phyloP scores from a whole-genome alignment of 176 grass and related monocot species.

The Leersia perrieri region DNA sequence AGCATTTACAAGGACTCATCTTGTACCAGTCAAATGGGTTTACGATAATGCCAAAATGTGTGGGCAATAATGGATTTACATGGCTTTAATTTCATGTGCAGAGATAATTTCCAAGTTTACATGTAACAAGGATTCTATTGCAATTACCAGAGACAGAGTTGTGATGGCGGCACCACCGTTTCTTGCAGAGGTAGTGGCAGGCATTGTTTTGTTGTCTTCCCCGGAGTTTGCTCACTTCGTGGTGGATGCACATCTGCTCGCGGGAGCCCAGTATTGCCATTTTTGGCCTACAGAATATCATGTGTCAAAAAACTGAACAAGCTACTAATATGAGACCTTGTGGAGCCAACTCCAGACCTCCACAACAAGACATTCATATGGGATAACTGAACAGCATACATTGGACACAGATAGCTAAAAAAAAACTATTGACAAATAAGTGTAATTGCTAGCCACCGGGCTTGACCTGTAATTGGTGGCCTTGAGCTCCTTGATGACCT shows the following conservation, averaged over 20 bases:
- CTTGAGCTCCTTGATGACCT: slow-evolving; percentile 94
- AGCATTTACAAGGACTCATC: background rate
- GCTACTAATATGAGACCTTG: background rate
- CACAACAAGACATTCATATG: background rate
- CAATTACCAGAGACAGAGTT: slow-evolving; percentile 61
- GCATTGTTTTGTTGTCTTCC: slow-evolving; percentile 84
- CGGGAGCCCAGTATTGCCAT: slow-evolving; percentile 88
- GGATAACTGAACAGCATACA: background rate
- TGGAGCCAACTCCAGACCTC: background rate
- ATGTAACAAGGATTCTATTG: background rate
- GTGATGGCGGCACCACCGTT: slow-evolving; percentile 65
- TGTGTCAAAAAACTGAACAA: background rate
- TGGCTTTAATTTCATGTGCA: slow-evolving; percentile 18
- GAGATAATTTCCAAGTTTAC: background rate
- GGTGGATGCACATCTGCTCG: slow-evolving; percentile 96
- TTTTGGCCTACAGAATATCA: slow-evolving; percentile 63
- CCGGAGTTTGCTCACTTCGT: slow-evolving; percentile 59
- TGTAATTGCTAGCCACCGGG: background rate
- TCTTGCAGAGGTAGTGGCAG: slow-evolving; percentile 88
- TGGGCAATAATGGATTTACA: background rate
- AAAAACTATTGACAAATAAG: background rate
- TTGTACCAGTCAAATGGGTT: slow-evolving; percentile 19
- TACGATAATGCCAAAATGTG: background rate
- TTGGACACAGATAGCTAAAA: background rate
- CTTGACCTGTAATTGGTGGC: slow-evolving; percentile 79